Evolutionary conservation across 352 stramenopile genomes (phyloP).

Genomic region (Globisporangium ultimum): DNA sequence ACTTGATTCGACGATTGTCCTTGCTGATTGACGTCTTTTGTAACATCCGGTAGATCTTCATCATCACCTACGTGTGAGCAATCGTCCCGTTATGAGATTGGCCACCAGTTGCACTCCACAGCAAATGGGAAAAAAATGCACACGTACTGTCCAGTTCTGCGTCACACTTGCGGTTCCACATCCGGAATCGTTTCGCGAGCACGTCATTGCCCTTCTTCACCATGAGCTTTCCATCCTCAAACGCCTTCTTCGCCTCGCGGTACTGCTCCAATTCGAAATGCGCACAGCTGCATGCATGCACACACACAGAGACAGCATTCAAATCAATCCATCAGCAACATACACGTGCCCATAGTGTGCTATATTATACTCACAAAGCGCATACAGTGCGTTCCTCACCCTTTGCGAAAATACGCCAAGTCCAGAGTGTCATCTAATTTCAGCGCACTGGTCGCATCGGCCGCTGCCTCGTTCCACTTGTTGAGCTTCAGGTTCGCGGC

Average conservation of each 20-base stretch:
- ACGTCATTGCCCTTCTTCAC: slow-evolving; percentile 24
- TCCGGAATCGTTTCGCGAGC: slow-evolving; percentile 63
- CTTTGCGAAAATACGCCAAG: slow-evolving; percentile 70
- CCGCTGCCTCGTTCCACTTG: slow-evolving; percentile 46
- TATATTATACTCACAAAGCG: no score
- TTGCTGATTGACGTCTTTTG: slow-evolving; percentile 6
- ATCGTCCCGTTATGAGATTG: slow-evolving; percentile 1
- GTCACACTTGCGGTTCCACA: slow-evolving; percentile 88
- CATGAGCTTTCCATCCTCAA: slow-evolving; percentile 44
- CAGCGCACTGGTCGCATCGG: slow-evolving; percentile 47
- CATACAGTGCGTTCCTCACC: slow-evolving; percentile 31
- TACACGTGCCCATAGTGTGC: no score
- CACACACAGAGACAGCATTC: not conserved
- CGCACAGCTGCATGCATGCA: slow-evolving; percentile 45
- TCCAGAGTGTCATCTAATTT: slow-evolving; percentile 43
- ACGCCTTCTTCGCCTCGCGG: slow-evolving; percentile 53
- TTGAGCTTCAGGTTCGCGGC: slow-evolving; percentile 68
- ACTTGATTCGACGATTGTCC: not conserved
- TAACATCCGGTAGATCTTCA: not conserved
- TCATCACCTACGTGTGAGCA: not conserved
- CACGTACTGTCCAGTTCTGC: slow-evolving; percentile 69
- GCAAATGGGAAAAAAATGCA: not conserved
- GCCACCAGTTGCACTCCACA: not conserved
- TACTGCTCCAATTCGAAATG: slow-evolving; percentile 84
- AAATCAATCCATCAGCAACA: no score